Percentiles rank a stretch among this genome's conserved stretches.
phyloP scores from a whole-genome alignment of 1,284 basidiomycete genomes.

The Cutaneotrichosporon cutaneum region DNA sequence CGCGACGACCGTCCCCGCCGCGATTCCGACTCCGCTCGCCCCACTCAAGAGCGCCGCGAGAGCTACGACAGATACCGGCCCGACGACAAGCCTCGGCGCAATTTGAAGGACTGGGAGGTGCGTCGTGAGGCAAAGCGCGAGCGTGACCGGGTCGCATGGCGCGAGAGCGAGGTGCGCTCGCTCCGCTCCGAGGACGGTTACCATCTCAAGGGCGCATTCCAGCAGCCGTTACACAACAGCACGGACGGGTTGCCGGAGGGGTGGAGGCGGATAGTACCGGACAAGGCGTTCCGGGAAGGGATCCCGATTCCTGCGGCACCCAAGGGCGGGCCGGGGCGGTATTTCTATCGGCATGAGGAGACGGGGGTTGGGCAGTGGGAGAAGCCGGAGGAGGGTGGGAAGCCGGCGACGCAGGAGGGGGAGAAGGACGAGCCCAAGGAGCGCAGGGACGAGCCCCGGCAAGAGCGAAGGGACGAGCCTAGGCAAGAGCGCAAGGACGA shows the following conservation, averaged over 20 bases:
- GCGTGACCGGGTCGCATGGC: neutral
- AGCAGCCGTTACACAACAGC: slow-evolving; percentile 6
- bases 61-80: neutral
- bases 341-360: slow-evolving; percentile 1
- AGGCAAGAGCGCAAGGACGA: neutral
- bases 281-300: slow-evolving; percentile 7
- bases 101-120: neutral
- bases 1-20: neutral
- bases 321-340: neutral
- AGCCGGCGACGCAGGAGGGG: neutral
- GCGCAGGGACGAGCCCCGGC: neutral
- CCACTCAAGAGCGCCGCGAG: neutral
- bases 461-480: neutral
- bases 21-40: neutral
- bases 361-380: slow-evolving; percentile 2
- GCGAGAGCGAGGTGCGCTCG: neutral
- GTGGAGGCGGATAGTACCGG: slow-evolving; percentile 3
- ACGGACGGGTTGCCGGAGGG: neutral
- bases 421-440: neutral
- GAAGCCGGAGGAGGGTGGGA: neutral
- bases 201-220: slow-evolving; percentile 4
- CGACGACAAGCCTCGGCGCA: neutral
- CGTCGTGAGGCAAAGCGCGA: neutral
- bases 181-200: neutral
- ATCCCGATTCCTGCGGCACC: neutral